These are phyloP conservation scores for Bassia scoparia DNA, from an alignment of 148 eudicot species.

Conservation along the genomic window DNA sequence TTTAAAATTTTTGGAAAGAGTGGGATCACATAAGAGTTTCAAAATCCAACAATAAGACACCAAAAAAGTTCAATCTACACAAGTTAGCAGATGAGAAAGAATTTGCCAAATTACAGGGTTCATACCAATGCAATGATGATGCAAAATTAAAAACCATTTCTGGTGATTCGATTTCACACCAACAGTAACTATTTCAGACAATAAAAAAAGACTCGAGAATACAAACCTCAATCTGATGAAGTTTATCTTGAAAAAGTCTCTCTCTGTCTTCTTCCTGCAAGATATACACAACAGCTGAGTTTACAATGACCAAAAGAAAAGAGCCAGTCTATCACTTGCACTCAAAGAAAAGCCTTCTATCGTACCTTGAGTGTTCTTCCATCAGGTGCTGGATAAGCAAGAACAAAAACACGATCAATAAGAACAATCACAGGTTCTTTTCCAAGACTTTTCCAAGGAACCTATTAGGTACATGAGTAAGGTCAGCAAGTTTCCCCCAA, in stretches of 20 bases:
- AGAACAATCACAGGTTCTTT: too few species aligned
- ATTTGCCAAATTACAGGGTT: conserved; percentile 6
- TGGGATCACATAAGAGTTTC: too few species aligned
- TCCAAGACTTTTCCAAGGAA: conserved; percentile 9
- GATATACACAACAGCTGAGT: conserved; percentile 16
- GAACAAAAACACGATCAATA: too few species aligned
- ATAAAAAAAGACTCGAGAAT: not conserved
- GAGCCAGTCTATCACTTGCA: not conserved
- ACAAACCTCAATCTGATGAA: conserved; percentile 30
- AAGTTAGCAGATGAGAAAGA: not conserved
- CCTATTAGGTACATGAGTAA: conserved; percentile 36
- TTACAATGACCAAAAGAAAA: conserved; percentile 8
- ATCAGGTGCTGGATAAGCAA: too few species aligned
- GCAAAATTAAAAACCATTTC: not conserved
- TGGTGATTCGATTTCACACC: not conserved
- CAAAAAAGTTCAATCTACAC: not conserved
- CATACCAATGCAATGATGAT: not conserved
- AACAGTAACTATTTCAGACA: not conserved
- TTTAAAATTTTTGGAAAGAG: not conserved
- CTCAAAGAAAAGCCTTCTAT: not conserved
- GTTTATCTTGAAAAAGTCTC: too few species aligned
- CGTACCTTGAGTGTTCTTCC: not conserved
- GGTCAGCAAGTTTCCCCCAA: not conserved
- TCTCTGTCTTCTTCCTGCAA: conserved; percentile 27
- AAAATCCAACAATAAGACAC: too few species aligned